Base-by-base conservation (phyloP, 2,329 filamentous ascomycete species). In the Calonectria crousiana region DNA sequence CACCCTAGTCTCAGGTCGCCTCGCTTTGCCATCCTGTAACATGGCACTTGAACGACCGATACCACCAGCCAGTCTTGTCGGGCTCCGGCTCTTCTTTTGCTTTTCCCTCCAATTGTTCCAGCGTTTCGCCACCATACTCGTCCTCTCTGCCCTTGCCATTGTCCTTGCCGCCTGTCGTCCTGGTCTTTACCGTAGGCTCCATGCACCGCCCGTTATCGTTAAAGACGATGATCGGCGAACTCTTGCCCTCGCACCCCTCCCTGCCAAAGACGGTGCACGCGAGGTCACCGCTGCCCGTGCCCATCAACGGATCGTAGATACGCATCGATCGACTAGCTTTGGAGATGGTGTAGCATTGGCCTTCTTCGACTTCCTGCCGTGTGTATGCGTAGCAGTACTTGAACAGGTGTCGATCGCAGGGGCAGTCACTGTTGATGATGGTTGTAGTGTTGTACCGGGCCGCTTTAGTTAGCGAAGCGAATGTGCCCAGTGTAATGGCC, bases 251-350 rank as follows among this genome's bases (percentile, higher is more conserved):
- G 64, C 72, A 69, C 16, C 26, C 6, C 20, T 32, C 26, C 14
- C 26, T 41, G 36, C 49, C 38, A n/a, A 23, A 60, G 34, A 52
- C 64, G 47, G 41, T 68, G 60, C 69, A 67, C 30, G 60, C 49
- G 65, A 74, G 64, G n/a, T 23, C 41, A n/a, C 8, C 32, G 58
- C 60, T 53, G 41, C 66, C 32, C 20, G 3, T 28, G 6, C 13
- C 38, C 10, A 70, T 36, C 23, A 14, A 5, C n/a, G 44, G 58
- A 62, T 67, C 67, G 67, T 47, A 53, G 60, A 70, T 28, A 44
- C 60, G 60, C 67, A 71, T 75, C 44, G 62, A 71, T 52, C 67
- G 52, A 34, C 51, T 66, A n/a, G 67, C 36, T n/a, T 73, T 38
- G 32, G 58, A 65, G 23, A 73, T 44, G 30, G 18, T 23, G 66